A percentile compares a stretch with the other conserved stretches of the same genome.
Evolutionary conservation across 2,329 filamentous ascomycete genomes (phyloP).

Genomic region (Fusarium sp.): DNA sequence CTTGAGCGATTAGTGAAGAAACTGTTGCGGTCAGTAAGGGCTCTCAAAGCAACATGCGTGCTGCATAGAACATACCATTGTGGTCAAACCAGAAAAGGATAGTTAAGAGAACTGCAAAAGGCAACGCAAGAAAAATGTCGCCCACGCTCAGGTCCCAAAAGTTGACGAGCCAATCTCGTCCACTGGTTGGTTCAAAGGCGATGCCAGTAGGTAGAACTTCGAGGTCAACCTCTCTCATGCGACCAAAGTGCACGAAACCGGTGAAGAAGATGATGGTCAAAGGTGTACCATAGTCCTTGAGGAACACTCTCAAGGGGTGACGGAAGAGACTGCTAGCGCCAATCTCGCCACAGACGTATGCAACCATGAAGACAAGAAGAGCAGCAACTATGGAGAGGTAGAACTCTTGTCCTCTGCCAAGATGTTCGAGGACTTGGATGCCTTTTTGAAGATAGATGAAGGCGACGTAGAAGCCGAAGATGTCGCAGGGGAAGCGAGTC

Average conservation of each 20-base stretch:
- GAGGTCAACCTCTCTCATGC: constrained; percentile 79
- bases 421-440: constrained; percentile 83
- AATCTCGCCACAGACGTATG: constrained; percentile 79
- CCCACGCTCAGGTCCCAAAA: constrained; percentile 83
- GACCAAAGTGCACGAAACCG: constrained; percentile 87
- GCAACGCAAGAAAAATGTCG: constrained; percentile 86
- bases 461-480: constrained; percentile 93
- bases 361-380: constrained; percentile 81
- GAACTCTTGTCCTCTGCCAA: constrained; percentile 76
- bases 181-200: constrained; percentile 82
- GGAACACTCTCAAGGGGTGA: constrained; percentile 81
- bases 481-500: constrained; percentile 91
- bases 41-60: background rate
- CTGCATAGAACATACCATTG: constrained; percentile 69
- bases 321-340: constrained; percentile 80
- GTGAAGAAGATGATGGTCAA: constrained; percentile 89
- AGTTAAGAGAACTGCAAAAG: constrained; percentile 85
- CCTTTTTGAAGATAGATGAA: constrained; percentile 94
- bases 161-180: constrained; percentile 80
- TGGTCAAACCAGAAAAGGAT: constrained; percentile 93
- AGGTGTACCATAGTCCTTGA: constrained; percentile 91
- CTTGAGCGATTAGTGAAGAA: constrained; percentile 85
- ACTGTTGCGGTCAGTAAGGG: constrained; percentile 57
- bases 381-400: constrained; percentile 85
- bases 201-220: constrained; percentile 80